These are phyloP conservation scores for Triticum timopheevii DNA, from an alignment of 176 grass and related monocot genomes.

Conservation along the genomic window DNA sequence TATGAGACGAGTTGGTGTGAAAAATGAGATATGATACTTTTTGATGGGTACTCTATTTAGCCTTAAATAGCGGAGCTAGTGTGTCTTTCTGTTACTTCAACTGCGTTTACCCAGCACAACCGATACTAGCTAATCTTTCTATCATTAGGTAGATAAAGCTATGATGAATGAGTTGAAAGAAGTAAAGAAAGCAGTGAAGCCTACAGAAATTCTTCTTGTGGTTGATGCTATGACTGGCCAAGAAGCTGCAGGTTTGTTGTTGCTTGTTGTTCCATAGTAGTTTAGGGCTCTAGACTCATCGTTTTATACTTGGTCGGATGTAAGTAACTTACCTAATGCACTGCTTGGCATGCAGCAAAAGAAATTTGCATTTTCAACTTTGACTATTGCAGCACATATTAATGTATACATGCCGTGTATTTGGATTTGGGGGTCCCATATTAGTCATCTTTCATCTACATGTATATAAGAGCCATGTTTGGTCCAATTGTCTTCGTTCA, in stretches of 20 bases:
- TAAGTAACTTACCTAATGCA: background rate
- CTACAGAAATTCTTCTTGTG: slow-evolving; percentile 93
- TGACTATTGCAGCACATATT: background rate
- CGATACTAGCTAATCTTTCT: background rate
- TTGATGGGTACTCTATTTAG: background rate
- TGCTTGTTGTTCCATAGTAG: slow-evolving; percentile 9
- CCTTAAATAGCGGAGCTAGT: background rate
- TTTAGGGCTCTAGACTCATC: background rate
- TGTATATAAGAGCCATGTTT: slow-evolving; percentile 9
- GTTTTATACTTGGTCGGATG: background rate
- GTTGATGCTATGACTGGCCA: slow-evolving; percentile 99
- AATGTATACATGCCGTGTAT: background rate
- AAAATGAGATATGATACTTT: background rate
- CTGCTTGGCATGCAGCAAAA: background rate
- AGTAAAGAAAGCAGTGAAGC: slow-evolving; percentile 85
- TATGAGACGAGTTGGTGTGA: background rate
- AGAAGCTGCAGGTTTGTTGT: slow-evolving; percentile 88
- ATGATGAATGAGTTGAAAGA: slow-evolving; percentile 99
- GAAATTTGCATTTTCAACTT: background rate
- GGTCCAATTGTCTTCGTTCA: background rate
- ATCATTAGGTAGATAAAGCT: slow-evolving; percentile 75
- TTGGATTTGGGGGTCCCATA: background rate
- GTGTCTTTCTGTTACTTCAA: background rate
- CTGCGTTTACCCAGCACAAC: background rate
- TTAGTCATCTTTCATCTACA: slow-evolving; percentile 15